These are phyloP conservation scores for Lactarius tabidus DNA, from an alignment of 768 basidiomycete species.

Conservation along the genomic window DNA sequence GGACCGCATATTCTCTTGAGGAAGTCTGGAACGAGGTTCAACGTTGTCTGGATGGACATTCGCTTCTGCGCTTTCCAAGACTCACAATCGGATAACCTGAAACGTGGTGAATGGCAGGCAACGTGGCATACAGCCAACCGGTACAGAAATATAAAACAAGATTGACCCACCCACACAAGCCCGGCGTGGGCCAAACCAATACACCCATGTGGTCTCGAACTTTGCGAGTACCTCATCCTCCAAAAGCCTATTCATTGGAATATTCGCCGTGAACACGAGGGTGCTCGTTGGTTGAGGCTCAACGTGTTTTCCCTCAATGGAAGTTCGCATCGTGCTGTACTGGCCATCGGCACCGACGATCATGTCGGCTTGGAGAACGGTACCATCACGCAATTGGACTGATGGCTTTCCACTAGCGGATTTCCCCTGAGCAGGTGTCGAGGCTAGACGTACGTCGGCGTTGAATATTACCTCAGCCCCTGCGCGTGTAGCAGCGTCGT, in stretches of 20 bases:
- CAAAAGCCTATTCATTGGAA: conserved; percentile 12
- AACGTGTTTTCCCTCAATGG: conserved; percentile 3
- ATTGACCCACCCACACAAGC: conserved; percentile 15
- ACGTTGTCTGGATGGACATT: background rate
- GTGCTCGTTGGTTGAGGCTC: conserved; percentile 15
- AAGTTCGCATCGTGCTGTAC: conserved; percentile 18
- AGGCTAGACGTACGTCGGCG: conserved; percentile 6
- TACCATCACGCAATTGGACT: conserved; percentile 23
- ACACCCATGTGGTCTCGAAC: conserved; percentile 9
- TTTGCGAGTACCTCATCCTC: conserved; percentile 14
- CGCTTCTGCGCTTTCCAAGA: background rate
- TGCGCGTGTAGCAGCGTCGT: conserved; percentile 12
- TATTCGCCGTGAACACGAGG: conserved; percentile 11
- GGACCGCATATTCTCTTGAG: conserved; percentile 13
- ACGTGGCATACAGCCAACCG: background rate
- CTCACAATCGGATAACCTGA: conserved; percentile 24
- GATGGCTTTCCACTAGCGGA: background rate
- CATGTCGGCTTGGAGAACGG: conserved; percentile 22
- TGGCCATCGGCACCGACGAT: conserved; percentile 27
- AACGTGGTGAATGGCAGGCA: background rate
- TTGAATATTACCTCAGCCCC: conserved; percentile 22
- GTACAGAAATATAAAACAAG: background rate
- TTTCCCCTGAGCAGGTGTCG: background rate
- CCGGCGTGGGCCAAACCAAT: conserved; percentile 21
- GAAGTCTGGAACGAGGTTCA: conserved; percentile 1